A percentile compares a stretch with the other conserved stretches of the same genome.
Evolutionary conservation across 495 filamentous ascomycete genomes (phyloP).

Genomic region (Aspergillus steynii): DNA sequence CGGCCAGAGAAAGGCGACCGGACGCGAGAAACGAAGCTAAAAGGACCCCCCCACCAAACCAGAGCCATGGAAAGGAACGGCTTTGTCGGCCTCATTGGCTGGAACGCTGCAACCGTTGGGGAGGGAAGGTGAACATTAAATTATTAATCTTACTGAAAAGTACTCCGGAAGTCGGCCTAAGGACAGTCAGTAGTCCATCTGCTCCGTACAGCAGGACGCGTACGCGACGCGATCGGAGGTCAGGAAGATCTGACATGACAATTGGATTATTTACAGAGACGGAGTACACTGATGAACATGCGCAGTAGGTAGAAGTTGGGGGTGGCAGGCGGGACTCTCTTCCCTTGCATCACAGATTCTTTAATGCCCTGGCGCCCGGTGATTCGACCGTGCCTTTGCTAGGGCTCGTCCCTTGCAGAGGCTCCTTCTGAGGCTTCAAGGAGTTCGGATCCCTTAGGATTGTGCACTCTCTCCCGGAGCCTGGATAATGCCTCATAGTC

Average conservation of each 20-base stretch:
- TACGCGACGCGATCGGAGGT: conserved; percentile 17
- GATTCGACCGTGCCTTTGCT: not conserved
- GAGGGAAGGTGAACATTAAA: not conserved
- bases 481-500: too few relatives aligned
- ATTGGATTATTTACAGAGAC: too few relatives aligned
- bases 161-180: too few relatives aligned
- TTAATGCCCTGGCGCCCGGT: too few relatives aligned
- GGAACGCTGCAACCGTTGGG: conserved; percentile 5
- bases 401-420: not conserved
- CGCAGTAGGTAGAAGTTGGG: not conserved
- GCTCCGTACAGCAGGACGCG: conserved; percentile 5
- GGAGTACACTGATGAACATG: too few relatives aligned
- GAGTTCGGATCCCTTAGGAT: too few relatives aligned
- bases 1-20: not conserved
- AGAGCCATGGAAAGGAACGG: conserved; percentile 25
- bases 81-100: conserved; percentile 22
- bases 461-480: too few relatives aligned
- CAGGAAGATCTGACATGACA: too few relatives aligned
- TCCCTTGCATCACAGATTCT: not conserved
- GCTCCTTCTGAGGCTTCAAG: not conserved
- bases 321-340: not conserved
- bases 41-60: conserved; percentile 14
- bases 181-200: too few relatives aligned
- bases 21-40: not conserved
- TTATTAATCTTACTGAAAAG: too few relatives aligned